phyloP scores from a whole-genome alignment of 306 rosid species.

The Trifolium subterraneum region DNA sequence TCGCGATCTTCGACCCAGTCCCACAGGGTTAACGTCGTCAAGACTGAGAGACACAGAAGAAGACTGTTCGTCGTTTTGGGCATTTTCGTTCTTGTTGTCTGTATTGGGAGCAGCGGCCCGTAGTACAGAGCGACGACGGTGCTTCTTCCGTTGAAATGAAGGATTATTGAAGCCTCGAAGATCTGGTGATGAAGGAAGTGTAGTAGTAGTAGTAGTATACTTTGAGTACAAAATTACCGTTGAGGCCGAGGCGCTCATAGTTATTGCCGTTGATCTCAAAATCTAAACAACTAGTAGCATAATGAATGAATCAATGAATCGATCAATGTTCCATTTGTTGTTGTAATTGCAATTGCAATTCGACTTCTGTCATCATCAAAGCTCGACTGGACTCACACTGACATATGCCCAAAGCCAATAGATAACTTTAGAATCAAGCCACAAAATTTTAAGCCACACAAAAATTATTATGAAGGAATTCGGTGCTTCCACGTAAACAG shows the following conservation, averaged over 20 bases:
- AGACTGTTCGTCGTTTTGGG: neutral
- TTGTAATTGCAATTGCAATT: no score
- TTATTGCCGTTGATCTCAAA: neutral
- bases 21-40: constrained; percentile 92
- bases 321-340: no score
- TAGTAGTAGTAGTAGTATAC: no score
- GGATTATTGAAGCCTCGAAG: no score
- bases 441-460: neutral
- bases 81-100: constrained; percentile 37
- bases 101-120: constrained; percentile 43
- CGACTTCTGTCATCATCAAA: no score
- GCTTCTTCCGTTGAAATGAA: neutral
- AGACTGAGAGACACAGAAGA: constrained; percentile 54
- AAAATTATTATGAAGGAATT: neutral
- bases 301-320: no score
- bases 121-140: constrained; percentile 5
- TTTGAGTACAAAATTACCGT: neutral
- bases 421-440: neutral
- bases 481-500: neutral
- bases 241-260: neutral
- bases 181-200: no score
- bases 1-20: constrained; percentile 82
- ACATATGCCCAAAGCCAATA: neutral
- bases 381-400: neutral
- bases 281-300: no score